phyloP scores from a whole-genome alignment of 495 filamentous ascomycete species.

The Aspergillus baeticus region DNA sequence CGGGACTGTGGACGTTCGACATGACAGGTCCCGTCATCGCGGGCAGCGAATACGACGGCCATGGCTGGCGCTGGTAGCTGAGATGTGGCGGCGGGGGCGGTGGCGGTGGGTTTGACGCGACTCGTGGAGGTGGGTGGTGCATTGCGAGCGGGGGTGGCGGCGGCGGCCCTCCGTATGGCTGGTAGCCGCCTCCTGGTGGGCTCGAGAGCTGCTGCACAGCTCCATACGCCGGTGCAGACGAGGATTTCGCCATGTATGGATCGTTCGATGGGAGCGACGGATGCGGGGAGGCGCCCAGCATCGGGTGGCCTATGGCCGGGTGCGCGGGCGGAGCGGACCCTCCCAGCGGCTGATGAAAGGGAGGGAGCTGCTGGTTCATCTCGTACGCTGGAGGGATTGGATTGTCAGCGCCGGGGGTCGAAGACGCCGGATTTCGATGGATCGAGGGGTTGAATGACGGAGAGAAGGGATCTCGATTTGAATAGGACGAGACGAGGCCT shows the following conservation, averaged over 20 bases:
- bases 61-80: conserved; percentile 48
- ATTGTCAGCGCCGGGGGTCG: conserved; percentile 46
- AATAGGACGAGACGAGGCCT: conserved; percentile 36
- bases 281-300: conserved; percentile 59
- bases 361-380: conserved; percentile 51
- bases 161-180: conserved; percentile 54
- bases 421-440: conserved; percentile 46
- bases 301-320: conserved; percentile 33
- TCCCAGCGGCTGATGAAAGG: conserved; percentile 53
- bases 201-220: conserved; percentile 60
- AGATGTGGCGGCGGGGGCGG: conserved; percentile 36
- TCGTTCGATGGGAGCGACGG: conserved; percentile 59
- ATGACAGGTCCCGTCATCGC: conserved; percentile 70
- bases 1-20: conserved; percentile 74
- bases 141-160: conserved; percentile 59
- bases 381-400: conserved; percentile 57
- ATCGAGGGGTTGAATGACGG: conserved; percentile 45
- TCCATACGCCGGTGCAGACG: conserved; percentile 57
- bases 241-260: conserved; percentile 57
- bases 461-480: conserved; percentile 54
- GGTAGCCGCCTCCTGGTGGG: conserved; percentile 55
- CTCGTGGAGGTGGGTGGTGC: conserved; percentile 45
- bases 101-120: conserved; percentile 51
- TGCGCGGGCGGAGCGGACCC: conserved; percentile 26
- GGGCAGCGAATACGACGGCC: conserved; percentile 55